phyloP scores from a whole-genome alignment of 2,329 filamentous ascomycete genomes.

The Colletotrichum sp. region DNA sequence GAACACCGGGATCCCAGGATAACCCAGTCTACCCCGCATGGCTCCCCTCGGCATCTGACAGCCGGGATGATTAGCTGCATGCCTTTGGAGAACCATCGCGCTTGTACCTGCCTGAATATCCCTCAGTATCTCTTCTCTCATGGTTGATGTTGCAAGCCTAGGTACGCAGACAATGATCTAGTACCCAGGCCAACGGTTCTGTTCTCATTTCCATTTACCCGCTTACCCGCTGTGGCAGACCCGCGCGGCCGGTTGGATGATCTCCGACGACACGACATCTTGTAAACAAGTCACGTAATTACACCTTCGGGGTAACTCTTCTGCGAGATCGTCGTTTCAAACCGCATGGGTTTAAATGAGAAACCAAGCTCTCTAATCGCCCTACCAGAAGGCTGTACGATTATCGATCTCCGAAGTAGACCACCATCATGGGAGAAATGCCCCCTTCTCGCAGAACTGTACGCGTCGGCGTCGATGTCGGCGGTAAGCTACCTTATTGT shows the following conservation, averaged over 20 bases:
- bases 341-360: not conserved
- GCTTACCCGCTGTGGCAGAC: not conserved
- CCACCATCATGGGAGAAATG: constrained; percentile 5
- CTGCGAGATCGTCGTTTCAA: not conserved
- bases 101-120: constrained; percentile 6
- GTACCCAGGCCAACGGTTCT: not conserved
- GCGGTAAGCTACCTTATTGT: constrained; percentile 25
- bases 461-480: constrained; percentile 51
- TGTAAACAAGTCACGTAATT: not conserved
- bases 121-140: not conserved
- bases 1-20: not conserved
- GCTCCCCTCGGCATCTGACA: not conserved
- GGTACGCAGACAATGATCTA: not conserved
- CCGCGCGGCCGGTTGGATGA: not conserved
- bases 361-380: not conserved
- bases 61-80: not conserved
- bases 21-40: constrained; percentile 13
- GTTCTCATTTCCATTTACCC: not conserved
- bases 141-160: not conserved
- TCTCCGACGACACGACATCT: not conserved
- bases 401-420: not conserved
- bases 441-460: not conserved
- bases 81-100: not conserved
- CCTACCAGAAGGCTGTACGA: not conserved
- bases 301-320: not conserved